These are phyloP conservation scores for Protomyces inundatus DNA, from an alignment of 1,139 yeast genomes.

Conservation along the genomic window DNA sequence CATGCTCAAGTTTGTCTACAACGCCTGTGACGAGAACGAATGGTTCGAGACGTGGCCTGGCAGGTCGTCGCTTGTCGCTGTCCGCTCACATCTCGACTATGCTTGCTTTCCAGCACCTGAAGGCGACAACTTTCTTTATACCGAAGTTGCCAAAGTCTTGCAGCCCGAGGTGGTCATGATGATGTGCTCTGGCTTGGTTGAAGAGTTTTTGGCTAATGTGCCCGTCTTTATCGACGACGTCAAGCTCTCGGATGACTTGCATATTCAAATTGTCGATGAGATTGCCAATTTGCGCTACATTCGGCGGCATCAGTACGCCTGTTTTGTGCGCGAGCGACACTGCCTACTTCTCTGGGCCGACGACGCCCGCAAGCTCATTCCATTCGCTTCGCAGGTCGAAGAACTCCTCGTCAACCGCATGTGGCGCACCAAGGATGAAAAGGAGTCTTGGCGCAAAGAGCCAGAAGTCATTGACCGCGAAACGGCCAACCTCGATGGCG, in stretches of 20 bases:
- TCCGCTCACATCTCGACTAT: conserved; percentile 25
- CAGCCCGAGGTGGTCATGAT: conserved; percentile 29
- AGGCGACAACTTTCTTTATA: conserved; percentile 24
- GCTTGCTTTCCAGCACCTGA: conserved; percentile 5
- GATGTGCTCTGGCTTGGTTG: conserved; percentile 27
- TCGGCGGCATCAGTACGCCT: conserved; percentile 30
- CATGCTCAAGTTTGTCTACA: conserved; percentile 30
- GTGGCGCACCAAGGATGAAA: conserved; percentile 11
- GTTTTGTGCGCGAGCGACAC: conserved; percentile 27
- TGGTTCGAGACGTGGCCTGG: conserved; percentile 30
- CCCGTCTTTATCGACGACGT: conserved; percentile 27
- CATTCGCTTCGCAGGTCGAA: conserved; percentile 24
- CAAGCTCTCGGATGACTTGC: conserved; percentile 29
- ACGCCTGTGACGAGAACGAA: conserved; percentile 28
- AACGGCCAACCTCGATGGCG: conserved; percentile 10
- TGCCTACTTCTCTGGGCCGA: conserved; percentile 31
- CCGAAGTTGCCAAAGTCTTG: conserved; percentile 26
- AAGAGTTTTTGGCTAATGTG: conserved; percentile 27
- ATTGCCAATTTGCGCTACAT: conserved; percentile 29
- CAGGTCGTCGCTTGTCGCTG: conserved; percentile 25
- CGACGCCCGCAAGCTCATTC: conserved; percentile 26
- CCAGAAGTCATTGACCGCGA: conserved; percentile 1
- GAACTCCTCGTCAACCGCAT: conserved; percentile 13
- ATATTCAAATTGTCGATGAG: conserved; percentile 29
- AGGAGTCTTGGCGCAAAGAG: conserved; percentile 15